Evolutionary conservation across 225 moss, liverwort and hornwort species (phyloP).

Genomic region (Lunularia cruciata): DNA sequence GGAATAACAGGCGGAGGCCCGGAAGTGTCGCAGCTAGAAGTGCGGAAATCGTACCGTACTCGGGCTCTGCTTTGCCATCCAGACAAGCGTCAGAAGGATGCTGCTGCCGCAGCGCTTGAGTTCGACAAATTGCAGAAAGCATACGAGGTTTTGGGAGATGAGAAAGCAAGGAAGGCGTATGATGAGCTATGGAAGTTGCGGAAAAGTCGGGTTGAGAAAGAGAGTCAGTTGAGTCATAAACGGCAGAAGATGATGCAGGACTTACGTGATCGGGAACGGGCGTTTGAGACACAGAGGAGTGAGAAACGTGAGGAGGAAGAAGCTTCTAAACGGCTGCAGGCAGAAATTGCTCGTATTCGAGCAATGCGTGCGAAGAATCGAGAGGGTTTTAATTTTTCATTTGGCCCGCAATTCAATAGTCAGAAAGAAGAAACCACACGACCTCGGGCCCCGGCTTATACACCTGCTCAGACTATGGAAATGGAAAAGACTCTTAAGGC

Average conservation of each 20-base stretch:
- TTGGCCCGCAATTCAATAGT: not conserved
- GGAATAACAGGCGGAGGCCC: slow-evolving; percentile 48
- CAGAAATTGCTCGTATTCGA: slow-evolving; percentile 72
- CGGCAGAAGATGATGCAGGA: slow-evolving; percentile 90
- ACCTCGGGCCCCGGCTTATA: slow-evolving; percentile 4
- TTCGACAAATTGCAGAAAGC: slow-evolving; percentile 87
- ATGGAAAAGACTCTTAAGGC: slow-evolving; percentile 67
- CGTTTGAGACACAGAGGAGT: slow-evolving; percentile 50
- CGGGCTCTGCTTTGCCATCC: slow-evolving; percentile 75
- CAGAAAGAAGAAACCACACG: not conserved
- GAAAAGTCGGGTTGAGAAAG: slow-evolving; percentile 60
- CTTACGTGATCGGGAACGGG: slow-evolving; percentile 64
- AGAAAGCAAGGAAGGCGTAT: slow-evolving; percentile 76
- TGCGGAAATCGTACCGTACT: slow-evolving; percentile 64
- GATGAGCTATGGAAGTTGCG: slow-evolving; percentile 69
- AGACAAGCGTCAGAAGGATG: slow-evolving; percentile 73
- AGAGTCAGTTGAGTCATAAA: slow-evolving; percentile 61
- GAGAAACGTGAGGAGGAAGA: slow-evolving; percentile 63
- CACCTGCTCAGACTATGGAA: slow-evolving; percentile 35
- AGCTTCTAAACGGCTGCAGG: slow-evolving; percentile 57
- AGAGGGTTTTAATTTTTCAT: slow-evolving; percentile 11
- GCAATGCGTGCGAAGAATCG: slow-evolving; percentile 40
- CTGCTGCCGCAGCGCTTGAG: slow-evolving; percentile 64
- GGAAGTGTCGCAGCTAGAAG: slow-evolving; percentile 41
- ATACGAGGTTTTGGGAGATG: slow-evolving; percentile 69